phyloP scores from a whole-genome alignment of 2,329 filamentous ascomycete species.

The Neonectria sp. region DNA sequence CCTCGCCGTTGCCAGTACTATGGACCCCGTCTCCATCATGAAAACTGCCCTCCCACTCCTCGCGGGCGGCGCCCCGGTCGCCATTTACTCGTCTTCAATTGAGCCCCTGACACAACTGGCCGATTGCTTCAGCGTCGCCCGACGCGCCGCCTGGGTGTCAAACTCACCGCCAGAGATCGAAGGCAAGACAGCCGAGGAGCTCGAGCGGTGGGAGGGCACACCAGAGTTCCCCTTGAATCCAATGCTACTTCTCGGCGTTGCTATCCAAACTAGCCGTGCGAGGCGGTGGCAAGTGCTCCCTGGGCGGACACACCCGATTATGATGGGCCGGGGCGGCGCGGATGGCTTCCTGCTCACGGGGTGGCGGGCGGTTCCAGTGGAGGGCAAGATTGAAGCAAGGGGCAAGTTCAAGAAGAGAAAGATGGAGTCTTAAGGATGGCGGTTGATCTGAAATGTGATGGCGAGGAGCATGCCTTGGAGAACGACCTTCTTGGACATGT shows the following conservation, averaged over 20 bases:
- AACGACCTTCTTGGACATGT: constrained; percentile 19
- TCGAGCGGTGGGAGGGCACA: constrained; percentile 71
- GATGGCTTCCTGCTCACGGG: constrained; percentile 94
- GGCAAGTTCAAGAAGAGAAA: constrained; percentile 85
- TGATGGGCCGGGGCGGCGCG: constrained; percentile 89
- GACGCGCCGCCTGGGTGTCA: constrained; percentile 81
- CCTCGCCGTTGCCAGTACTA: constrained; percentile 84
- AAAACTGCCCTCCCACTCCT: constrained; percentile 84
- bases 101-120: constrained; percentile 84
- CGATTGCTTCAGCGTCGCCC: constrained; percentile 87
- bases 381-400: constrained; percentile 85
- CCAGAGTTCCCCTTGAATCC: constrained; percentile 92
- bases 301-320: constrained; percentile 91
- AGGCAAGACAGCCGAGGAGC: constrained; percentile 62
- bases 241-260: constrained; percentile 83
- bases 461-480: constrained; percentile 15
- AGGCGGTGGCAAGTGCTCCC: constrained; percentile 93
- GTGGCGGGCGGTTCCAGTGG: constrained; percentile 83
- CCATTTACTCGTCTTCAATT: constrained; percentile 86
- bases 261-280: constrained; percentile 84
- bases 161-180: constrained; percentile 63
- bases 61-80: constrained; percentile 85
- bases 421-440: constrained; percentile 53
- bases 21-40: constrained; percentile 85
- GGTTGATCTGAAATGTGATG: constrained; percentile 14